phyloP scores from a whole-genome alignment of 805 yeast genomes.

The Hanseniaspora nectarophila region DNA sequence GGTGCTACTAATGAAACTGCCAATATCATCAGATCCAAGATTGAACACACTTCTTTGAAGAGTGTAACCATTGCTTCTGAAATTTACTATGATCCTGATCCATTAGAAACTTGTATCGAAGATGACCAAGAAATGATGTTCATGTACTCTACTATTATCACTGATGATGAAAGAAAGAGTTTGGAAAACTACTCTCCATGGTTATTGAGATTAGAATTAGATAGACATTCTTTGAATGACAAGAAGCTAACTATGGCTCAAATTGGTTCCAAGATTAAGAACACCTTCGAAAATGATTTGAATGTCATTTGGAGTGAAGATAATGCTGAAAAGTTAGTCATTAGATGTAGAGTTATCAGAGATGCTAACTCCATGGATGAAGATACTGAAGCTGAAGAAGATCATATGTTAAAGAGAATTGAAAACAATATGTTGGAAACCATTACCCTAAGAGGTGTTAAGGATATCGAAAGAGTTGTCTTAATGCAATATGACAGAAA shows the following conservation, averaged over 20 bases:
- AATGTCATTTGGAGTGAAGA: constrained; percentile 99
- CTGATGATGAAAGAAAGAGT: constrained; percentile 90
- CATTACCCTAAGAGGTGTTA: constrained; percentile 89
- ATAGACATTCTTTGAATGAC: constrained; percentile 98
- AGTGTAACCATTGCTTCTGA: constrained; percentile 96
- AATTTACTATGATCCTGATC: constrained; percentile 96
- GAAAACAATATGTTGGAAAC: constrained; percentile 94
- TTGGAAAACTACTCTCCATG: constrained; percentile 95
- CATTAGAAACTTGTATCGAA: constrained; percentile 87
- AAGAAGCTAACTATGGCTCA: constrained; percentile 96
- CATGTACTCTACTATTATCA: constrained; percentile 94
- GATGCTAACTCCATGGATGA: constrained; percentile 89
- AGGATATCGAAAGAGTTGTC: constrained; percentile 68
- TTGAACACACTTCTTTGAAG: constrained; percentile 88
- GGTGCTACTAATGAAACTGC: constrained; percentile 88
- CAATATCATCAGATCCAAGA: constrained; percentile 87
- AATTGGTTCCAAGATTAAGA: constrained; percentile 90
- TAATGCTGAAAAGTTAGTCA: constrained; percentile 88
- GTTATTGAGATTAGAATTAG: constrained; percentile 90
- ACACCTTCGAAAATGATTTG: constrained; percentile 85
- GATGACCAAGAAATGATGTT: constrained; percentile 96
- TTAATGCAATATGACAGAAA: constrained; percentile 77
- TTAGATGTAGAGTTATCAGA: constrained; percentile 96
- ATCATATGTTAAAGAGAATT: constrained; percentile 84
- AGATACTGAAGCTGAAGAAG: constrained; percentile 92